Evolutionary conservation across 139 green algal species (phyloP).

Genomic region (Volvox africanus): DNA sequence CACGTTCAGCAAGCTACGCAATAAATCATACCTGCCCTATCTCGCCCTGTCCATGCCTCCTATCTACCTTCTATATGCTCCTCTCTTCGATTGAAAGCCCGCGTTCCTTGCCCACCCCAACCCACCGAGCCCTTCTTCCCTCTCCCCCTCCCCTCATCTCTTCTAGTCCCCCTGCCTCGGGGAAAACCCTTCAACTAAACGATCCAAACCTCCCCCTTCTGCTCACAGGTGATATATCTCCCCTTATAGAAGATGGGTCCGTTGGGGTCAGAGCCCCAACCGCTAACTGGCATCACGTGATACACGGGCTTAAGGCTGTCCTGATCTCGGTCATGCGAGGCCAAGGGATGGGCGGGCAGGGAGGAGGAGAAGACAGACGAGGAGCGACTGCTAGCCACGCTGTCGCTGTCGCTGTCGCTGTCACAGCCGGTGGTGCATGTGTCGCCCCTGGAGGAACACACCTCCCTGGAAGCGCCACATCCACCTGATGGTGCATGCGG

Average conservation of each 20-base stretch:
- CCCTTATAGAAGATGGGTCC: conserved; percentile 71
- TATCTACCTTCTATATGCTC: background rate
- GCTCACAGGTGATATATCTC: conserved; percentile 66
- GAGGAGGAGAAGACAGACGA: background rate
- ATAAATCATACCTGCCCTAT: too few species aligned
- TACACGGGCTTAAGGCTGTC: conserved; percentile 64
- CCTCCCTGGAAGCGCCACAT: too few species aligned
- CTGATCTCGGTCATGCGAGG: conserved; percentile 33
- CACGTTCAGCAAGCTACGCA: too few species aligned
- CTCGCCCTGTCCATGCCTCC: too few species aligned
- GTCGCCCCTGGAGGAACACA: too few species aligned
- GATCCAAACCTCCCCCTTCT: background rate
- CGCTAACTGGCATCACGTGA: conserved; percentile 68
- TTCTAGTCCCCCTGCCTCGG: too few species aligned
- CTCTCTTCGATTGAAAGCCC: background rate
- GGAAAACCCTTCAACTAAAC: background rate
- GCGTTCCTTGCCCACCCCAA: background rate
- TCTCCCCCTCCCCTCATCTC: background rate
- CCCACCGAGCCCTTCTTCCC: background rate
- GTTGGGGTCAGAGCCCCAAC: conserved; percentile 85
- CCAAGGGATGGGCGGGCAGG: background rate
- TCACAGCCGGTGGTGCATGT: too few species aligned
- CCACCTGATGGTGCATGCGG: too few species aligned
- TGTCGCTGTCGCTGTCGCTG: too few species aligned
- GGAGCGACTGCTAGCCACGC: too few species aligned